Evolutionary conservation across 805 yeast species (phyloP), one percentile per base, ranked within the genome.

Genomic region (Debaryomyces castellii): DNA sequence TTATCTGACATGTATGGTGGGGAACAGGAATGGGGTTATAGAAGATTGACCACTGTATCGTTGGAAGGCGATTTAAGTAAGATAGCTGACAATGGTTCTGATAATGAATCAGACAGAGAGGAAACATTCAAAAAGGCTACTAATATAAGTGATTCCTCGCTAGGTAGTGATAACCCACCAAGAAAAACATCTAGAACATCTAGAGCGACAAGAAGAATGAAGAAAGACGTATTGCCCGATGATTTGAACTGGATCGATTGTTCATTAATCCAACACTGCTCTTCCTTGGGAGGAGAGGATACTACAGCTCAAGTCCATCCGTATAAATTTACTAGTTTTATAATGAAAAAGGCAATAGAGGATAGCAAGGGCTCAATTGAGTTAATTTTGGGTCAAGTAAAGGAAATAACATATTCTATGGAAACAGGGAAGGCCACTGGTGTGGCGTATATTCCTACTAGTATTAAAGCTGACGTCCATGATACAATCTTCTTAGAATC

Each of bases 221-320:
- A 43, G 9, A 51, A 51, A 37, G 49, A 54, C 45, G 55, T 55
- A 40, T 59, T 72, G 38, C 96, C 97, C 4, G 57, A 63, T 2
- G 86, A 82, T 49, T 73, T 90, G 43, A 82, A 82, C 52, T 91
- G 97, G 97, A 81, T 90, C 52, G 76, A 80, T 41, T 74, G 78
- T 28, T 74, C 78, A 3, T 60, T 85, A 22, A 82, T 92, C 6
- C 77, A 76, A 46, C 83, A 78, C 45, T 89, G 96, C 84, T 82
- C 91, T 1, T 77, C 81, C 7, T 67, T 92, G 41, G 97, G 98
- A 24, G 92, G 87, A 18, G 77, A 80, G 24, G 91, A 85, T 49
- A 83, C 95, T 11, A 92, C 97, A 1, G 98, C 97, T 0, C 98
- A 94, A 67, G 96, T 94, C 5, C 97, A 92, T 62, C 98, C 99